A percentile compares a stretch with the other conserved stretches of the same genome.
These are phyloP conservation scores for Yamadazyma insecticola DNA, from an alignment of 805 yeast species.

Conservation along the genomic window DNA sequence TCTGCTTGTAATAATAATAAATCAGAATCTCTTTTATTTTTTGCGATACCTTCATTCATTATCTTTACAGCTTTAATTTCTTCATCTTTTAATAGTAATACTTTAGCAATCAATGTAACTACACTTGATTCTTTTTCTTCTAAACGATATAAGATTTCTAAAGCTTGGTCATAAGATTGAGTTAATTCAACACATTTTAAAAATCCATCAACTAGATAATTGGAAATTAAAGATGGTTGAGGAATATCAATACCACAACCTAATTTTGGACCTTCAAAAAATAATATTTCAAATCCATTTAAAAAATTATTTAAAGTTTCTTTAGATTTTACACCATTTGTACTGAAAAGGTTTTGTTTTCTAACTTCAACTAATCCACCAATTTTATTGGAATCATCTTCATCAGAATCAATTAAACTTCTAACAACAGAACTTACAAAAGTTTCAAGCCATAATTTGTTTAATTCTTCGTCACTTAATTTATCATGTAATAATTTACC, in stretches of 20 bases:
- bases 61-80: conserved; percentile 55
- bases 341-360: conserved; percentile 69
- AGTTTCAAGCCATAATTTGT: conserved; percentile 45
- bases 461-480: conserved; percentile 60
- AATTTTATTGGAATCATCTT: conserved; percentile 52
- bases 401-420: conserved; percentile 63
- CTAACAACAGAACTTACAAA: conserved; percentile 71
- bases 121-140: conserved; percentile 53
- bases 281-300: conserved; percentile 61
- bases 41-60: conserved; percentile 46
- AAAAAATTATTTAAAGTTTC: conserved; percentile 44
- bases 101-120: conserved; percentile 49
- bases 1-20: conserved; percentile 54
- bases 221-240: conserved; percentile 56
- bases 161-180: conserved; percentile 56
- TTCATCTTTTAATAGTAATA: conserved; percentile 49
- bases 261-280: conserved; percentile 57
- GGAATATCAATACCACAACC: conserved; percentile 70
- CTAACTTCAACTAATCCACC: conserved; percentile 79
- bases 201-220: conserved; percentile 74
- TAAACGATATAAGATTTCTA: conserved; percentile 54
- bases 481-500: conserved; percentile 52
- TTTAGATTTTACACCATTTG: conserved; percentile 38
- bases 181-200: conserved; percentile 60
- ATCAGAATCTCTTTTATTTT: conserved; percentile 51